phyloP scores from a whole-genome alignment of 2,329 filamentous ascomycete species.

The Clonostachys solani region DNA sequence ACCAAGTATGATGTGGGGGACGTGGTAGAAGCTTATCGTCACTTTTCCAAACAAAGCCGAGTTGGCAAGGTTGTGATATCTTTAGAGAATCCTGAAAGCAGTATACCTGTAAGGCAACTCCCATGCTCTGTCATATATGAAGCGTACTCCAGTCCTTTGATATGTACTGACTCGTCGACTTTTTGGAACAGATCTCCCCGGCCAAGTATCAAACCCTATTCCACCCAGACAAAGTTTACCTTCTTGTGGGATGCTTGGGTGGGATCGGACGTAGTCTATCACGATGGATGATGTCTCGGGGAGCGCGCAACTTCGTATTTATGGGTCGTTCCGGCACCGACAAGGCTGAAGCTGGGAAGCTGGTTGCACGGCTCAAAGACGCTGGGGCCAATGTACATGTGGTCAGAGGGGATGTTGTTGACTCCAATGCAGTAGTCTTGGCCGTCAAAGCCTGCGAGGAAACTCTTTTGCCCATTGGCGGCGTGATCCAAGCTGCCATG shows the following conservation, averaged over 20 bases:
- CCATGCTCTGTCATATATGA: no score
- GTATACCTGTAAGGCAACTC: no score
- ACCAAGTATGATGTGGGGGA: no score
- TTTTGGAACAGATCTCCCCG: no score
- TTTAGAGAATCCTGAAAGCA: no score
- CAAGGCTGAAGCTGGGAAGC: constrained; percentile 3
- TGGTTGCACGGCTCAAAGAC: constrained; percentile 6
- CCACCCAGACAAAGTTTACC: constrained; percentile 6
- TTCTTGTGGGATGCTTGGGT: constrained; percentile 12
- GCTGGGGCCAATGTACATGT: constrained; percentile 2
- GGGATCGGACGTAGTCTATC: constrained; percentile 9
- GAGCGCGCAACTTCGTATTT: constrained; percentile 16
- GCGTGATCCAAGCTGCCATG: constrained; percentile 37
- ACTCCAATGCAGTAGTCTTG: background rate
- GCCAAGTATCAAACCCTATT: background rate
- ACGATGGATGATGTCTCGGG: constrained; percentile 8
- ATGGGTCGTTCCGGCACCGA: constrained; percentile 6
- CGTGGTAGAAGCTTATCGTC: no score
- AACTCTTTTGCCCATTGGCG: constrained; percentile 25
- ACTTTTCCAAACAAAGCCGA: no score
- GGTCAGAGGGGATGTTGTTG: background rate
- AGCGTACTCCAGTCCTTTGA: no score
- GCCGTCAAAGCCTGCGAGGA: background rate
- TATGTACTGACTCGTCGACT: no score
- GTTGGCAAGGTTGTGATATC: no score